Evolutionary conservation across 495 filamentous ascomycete genomes (phyloP).

Genomic region (Penicillium maclennaniae): DNA sequence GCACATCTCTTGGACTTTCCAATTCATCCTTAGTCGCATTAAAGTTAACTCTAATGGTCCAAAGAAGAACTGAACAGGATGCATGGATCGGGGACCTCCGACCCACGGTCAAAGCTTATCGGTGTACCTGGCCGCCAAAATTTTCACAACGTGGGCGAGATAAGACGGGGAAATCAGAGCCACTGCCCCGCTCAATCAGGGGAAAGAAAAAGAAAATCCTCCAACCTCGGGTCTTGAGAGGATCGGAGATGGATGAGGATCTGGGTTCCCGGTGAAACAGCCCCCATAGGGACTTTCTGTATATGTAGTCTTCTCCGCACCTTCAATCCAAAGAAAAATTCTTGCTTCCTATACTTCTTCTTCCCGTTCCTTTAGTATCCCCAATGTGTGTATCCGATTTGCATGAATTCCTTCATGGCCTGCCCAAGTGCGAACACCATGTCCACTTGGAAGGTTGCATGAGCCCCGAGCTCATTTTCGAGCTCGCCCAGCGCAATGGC

Average conservation of each 20-base stretch:
- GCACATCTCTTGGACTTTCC: conserved; percentile 19
- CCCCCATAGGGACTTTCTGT: background rate
- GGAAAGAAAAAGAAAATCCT: no score
- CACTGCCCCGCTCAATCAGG: conserved; percentile 13
- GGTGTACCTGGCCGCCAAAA: background rate
- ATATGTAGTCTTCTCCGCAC: background rate
- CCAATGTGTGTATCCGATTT: conserved; percentile 36
- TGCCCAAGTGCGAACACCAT: conserved; percentile 80
- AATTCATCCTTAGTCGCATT: background rate
- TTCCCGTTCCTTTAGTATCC: background rate
- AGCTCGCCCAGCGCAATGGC: conserved; percentile 59
- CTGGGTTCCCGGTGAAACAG: background rate
- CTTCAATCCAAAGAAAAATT: background rate
- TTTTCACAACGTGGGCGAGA: background rate
- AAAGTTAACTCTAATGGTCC: background rate
- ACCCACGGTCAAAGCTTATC: conserved; percentile 7
- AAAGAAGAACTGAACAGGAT: background rate
- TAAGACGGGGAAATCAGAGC: conserved; percentile 8
- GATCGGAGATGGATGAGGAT: conserved; percentile 2
- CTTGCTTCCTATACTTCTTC: background rate
- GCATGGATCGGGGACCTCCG: conserved; percentile 20
- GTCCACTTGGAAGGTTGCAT: conserved; percentile 73
- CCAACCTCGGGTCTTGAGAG: background rate
- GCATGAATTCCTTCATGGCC: conserved; percentile 59
- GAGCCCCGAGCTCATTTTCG: conserved; percentile 63